phyloP scores from a whole-genome alignment of 169 alveolate species.

The Plasmodium chabaudi region DNA sequence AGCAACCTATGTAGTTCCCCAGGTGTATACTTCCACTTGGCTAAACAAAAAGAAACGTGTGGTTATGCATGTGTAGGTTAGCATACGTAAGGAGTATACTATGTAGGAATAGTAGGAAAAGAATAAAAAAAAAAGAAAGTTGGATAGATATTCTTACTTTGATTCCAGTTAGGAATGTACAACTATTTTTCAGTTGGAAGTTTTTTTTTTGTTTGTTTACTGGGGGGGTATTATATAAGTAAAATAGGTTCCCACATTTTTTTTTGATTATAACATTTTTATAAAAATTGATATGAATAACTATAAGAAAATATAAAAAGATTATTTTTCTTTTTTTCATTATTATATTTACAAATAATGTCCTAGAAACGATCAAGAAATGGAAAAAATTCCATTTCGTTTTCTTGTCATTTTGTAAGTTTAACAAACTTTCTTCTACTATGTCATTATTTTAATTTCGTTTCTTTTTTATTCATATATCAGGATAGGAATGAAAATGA shows the following conservation, averaged over 20 bases:
- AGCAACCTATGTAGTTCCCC: slow-evolving; percentile 71
- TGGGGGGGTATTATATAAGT: background rate
- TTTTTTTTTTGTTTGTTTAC: background rate
- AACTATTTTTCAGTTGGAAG: slow-evolving; percentile 7
- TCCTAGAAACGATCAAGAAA: background rate
- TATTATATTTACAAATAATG: slow-evolving; percentile 4
- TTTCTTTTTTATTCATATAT: too few relatives aligned
- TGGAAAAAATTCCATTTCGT: slow-evolving; percentile 7
- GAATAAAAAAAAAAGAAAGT: background rate
- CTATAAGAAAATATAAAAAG: slow-evolving; percentile 2
- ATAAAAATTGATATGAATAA: slow-evolving; percentile 5
- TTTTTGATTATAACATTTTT: slow-evolving; percentile 7
- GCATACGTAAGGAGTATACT: background rate
- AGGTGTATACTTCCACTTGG: slow-evolving; percentile 68
- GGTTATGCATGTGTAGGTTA: background rate
- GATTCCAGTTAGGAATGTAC: slow-evolving; percentile 66
- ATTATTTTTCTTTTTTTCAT: slow-evolving; percentile 7
- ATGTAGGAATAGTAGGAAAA: background rate
- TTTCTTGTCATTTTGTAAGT: background rate
- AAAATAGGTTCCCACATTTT: background rate
- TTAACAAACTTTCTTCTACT: too few relatives aligned
- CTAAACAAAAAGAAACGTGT: slow-evolving; percentile 1
- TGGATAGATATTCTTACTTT: slow-evolving; percentile 15
- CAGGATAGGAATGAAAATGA: too few relatives aligned
- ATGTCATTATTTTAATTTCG: too few relatives aligned